These are phyloP conservation scores for Sporodiniella umbellata DNA, from an alignment of 371 early-diverging fungal genomes.

Conservation along the genomic window DNA sequence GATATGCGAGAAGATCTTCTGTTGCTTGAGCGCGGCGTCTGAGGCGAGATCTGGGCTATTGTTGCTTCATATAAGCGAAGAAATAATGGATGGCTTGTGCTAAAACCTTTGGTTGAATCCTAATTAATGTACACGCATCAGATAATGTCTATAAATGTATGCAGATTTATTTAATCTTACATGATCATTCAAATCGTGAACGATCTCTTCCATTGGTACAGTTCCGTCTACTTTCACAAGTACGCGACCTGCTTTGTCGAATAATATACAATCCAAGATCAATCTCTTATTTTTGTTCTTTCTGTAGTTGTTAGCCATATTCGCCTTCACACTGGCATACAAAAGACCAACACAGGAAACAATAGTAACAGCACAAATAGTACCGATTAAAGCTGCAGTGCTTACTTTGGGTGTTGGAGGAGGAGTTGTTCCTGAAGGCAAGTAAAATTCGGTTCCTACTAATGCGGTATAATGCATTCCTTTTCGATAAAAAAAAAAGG, in stretches of 20 bases:
- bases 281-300: conserved; percentile 23
- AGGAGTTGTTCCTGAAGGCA: conserved; percentile 4
- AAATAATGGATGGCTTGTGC: conserved; percentile 25
- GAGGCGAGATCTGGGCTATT: conserved; percentile 6
- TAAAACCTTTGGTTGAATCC: conserved; percentile 12
- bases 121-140: not conserved
- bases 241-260: conserved; percentile 31
- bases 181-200: conserved; percentile 16
- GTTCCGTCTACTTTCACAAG: conserved; percentile 43
- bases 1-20: conserved; percentile 9
- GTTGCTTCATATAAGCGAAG: conserved; percentile 22
- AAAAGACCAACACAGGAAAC: conserved; percentile 27
- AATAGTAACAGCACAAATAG: conserved; percentile 37
- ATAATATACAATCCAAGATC: conserved; percentile 32
- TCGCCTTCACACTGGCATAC: conserved; percentile 22
- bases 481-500: conserved; percentile 1
- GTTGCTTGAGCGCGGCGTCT: not conserved
- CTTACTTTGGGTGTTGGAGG: conserved; percentile 29
- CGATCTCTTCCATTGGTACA: conserved; percentile 32
- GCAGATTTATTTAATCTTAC: conserved; percentile 4
- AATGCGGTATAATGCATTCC: conserved; percentile 50
- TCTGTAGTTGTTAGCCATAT: conserved; percentile 1
- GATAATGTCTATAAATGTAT: not conserved
- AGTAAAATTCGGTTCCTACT: conserved; percentile 36
- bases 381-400: conserved; percentile 35